These are phyloP conservation scores for Astraeus odoratus DNA, from an alignment of 768 basidiomycete species.

Conservation along the genomic window DNA sequence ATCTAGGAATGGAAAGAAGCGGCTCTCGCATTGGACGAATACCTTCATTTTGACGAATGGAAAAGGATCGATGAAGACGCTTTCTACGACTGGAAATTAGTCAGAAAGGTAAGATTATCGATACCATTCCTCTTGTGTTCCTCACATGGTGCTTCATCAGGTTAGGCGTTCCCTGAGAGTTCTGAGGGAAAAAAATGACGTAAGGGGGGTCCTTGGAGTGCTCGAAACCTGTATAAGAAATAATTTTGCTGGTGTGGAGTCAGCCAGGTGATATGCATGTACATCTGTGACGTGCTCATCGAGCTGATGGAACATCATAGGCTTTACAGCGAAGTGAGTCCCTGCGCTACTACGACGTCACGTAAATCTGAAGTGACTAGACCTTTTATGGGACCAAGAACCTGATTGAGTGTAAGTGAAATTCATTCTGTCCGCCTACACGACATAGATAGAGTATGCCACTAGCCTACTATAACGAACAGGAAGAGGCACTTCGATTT, in stretches of 20 bases:
- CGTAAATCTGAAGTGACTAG: slow-evolving; percentile 33
- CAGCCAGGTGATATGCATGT: slow-evolving; percentile 46
- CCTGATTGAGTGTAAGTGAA: slow-evolving; percentile 67
- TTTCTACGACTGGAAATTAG: slow-evolving; percentile 88
- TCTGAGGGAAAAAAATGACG: slow-evolving; percentile 72
- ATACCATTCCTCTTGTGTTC: not conserved
- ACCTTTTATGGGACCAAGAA: slow-evolving; percentile 90
- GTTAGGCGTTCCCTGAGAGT: slow-evolving; percentile 68
- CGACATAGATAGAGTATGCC: slow-evolving; percentile 3
- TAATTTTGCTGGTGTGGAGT: slow-evolving; percentile 93
- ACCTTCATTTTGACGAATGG: slow-evolving; percentile 86
- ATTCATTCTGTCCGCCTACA: not conserved
- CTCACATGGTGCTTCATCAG: slow-evolving; percentile 23
- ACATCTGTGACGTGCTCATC: not conserved
- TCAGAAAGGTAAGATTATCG: slow-evolving; percentile 51
- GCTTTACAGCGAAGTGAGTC: slow-evolving; percentile 75
- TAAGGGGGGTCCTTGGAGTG: slow-evolving; percentile 80
- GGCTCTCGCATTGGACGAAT: slow-evolving; percentile 71
- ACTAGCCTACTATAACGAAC: slow-evolving; percentile 76
- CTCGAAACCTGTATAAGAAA: slow-evolving; percentile 84
- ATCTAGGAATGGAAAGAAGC: slow-evolving; percentile 80
- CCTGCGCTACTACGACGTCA: slow-evolving; percentile 1
- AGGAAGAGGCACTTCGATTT: slow-evolving; percentile 67
- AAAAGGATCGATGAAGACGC: slow-evolving; percentile 81
- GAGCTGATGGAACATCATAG: slow-evolving; percentile 29